Conservation (phyloP, 2,329 filamentous ascomycete genomes). For the Nemania serpens region DNA sequence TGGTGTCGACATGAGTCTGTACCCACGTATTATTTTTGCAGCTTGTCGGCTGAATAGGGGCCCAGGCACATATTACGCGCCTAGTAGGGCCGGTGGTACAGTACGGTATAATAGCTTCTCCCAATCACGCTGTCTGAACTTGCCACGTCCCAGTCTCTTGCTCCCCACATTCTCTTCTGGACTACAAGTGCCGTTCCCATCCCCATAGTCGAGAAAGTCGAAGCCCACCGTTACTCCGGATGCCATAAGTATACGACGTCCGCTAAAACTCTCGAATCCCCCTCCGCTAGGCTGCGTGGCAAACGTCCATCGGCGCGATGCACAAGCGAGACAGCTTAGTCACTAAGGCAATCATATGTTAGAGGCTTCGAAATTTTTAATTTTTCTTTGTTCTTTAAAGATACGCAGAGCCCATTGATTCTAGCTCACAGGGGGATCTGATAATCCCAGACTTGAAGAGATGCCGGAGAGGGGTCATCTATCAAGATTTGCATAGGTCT, state of each 20-base stretch:
- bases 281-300: conserved; percentile 2
- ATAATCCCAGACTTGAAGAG: too few relatives aligned
- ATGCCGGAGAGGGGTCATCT: too few relatives aligned
- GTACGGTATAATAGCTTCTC: neutral
- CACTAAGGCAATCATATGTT: neutral
- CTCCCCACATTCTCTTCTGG: conserved; percentile 16
- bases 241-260: neutral
- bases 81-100: neutral
- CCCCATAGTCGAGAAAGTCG: neutral
- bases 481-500: too few relatives aligned
- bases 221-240: neutral
- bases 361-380: too few relatives aligned
- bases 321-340: neutral
- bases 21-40: neutral
- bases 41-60: conserved; percentile 22
- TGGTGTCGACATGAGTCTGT: too few relatives aligned
- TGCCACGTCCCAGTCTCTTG: neutral
- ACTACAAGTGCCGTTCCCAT: conserved; percentile 11
- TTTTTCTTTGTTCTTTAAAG: too few relatives aligned
- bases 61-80: neutral
- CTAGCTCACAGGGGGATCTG: too few relatives aligned
- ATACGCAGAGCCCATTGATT: too few relatives aligned
- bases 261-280: neutral
- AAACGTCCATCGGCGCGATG: neutral
- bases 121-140: conserved; percentile 14